These are phyloP conservation scores for Dendrocalamus latiflorus DNA, from an alignment of 202 grass and related monocot genomes.

Conservation along the genomic window DNA sequence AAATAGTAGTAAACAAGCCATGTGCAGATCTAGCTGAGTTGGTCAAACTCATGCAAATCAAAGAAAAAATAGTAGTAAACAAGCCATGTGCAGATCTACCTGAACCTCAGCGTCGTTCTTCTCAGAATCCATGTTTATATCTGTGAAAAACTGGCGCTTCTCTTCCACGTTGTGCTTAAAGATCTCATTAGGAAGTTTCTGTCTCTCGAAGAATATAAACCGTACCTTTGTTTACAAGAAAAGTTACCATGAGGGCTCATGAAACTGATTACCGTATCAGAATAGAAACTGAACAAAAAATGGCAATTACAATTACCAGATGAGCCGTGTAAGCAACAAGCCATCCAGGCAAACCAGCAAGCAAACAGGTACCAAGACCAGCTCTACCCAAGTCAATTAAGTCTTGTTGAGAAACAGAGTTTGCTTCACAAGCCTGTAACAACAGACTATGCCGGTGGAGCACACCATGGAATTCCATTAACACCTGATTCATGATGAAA, in stretches of 20 bases:
- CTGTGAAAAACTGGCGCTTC: slow-evolving; percentile 86
- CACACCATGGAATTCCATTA: slow-evolving; percentile 89
- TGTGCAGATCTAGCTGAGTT: no score
- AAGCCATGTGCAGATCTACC: slow-evolving; percentile 43
- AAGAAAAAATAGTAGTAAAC: neutral
- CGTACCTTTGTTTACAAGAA: slow-evolving; percentile 68
- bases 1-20: no score
- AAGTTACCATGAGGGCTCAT: slow-evolving; percentile 14
- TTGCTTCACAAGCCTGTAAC: slow-evolving; percentile 86
- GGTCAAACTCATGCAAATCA: slow-evolving; percentile 8
- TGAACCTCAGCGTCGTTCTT: slow-evolving; percentile 90
- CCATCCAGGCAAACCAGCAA: slow-evolving; percentile 92
- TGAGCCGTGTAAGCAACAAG: slow-evolving; percentile 90
- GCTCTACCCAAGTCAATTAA: slow-evolving; percentile 92
- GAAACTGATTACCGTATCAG: neutral
- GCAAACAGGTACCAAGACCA: slow-evolving; percentile 96
- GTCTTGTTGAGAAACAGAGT: slow-evolving; percentile 86
- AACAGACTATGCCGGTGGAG: slow-evolving; percentile 86
- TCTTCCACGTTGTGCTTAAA: slow-evolving; percentile 86
- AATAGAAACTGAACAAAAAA: slow-evolving; percentile 38
- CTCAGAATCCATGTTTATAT: slow-evolving; percentile 84
- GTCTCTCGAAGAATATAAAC: slow-evolving; percentile 93
- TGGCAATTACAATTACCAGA: slow-evolving; percentile 55
- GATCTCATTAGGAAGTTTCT: slow-evolving; percentile 86
- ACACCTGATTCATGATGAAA: slow-evolving; percentile 49